Evolutionary conservation across 495 filamentous ascomycete species (phyloP).

Genomic region (Tetracladium setigerum): DNA sequence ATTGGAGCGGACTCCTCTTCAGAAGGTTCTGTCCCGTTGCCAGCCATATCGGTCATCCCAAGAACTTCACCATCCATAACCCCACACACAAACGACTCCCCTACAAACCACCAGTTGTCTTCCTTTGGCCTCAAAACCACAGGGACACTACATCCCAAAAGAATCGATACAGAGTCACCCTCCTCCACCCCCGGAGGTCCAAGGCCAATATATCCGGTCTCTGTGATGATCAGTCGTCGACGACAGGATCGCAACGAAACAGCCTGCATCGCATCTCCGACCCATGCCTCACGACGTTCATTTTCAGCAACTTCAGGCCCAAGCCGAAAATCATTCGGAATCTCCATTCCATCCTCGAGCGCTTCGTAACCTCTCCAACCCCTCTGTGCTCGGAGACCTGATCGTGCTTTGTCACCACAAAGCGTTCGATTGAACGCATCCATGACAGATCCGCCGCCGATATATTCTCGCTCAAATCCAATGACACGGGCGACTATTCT

Average conservation of each 20-base stretch:
- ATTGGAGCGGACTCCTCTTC: not conserved
- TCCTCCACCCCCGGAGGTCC: slow-evolving; percentile 4
- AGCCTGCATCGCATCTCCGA: not conserved
- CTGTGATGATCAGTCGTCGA: slow-evolving; percentile 6
- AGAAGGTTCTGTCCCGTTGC: not conserved
- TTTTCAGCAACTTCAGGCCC: not conserved
- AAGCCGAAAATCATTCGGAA: not conserved
- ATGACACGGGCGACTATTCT: not conserved
- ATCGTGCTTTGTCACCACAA: not conserved
- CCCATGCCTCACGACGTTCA: not conserved
- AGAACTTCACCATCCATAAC: slow-evolving; percentile 8
- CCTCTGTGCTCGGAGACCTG: not conserved
- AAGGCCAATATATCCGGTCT: slow-evolving; percentile 6
- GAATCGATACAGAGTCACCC: slow-evolving; percentile 12
- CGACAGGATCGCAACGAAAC: not conserved
- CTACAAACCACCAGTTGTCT: slow-evolving; percentile 8
- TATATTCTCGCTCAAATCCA: not conserved
- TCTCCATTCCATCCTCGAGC: not conserved
- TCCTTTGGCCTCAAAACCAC: slow-evolving; percentile 5
- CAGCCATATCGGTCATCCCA: slow-evolving; percentile 1
- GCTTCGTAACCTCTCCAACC: no score
- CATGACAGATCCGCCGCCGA: slow-evolving; percentile 2
- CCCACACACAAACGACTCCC: slow-evolving; percentile 14
- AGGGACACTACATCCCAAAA: slow-evolving; percentile 18
- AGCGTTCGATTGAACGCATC: slow-evolving; percentile 4